Evolutionary conservation across 805 yeast species (phyloP).

Genomic region (Saturnispora kantuleensis): DNA sequence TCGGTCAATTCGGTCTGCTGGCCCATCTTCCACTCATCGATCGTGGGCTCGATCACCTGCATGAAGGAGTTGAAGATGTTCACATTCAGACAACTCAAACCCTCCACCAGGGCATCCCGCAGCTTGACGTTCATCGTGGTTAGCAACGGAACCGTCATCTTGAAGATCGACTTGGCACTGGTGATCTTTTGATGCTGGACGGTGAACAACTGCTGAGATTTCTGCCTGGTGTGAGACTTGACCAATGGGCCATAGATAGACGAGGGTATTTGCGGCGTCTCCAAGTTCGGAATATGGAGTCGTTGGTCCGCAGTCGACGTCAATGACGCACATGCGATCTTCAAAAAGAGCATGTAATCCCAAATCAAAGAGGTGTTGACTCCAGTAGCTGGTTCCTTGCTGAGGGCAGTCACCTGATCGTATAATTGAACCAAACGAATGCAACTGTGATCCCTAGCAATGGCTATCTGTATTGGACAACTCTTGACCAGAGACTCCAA

Average conservation of each 20-base stretch:
- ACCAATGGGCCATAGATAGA: conserved; percentile 33
- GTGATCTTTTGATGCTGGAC: conserved; percentile 87
- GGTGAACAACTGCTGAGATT: conserved; percentile 67
- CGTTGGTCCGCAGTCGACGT: conserved; percentile 86
- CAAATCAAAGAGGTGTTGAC: conserved; percentile 23
- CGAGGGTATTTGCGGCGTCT: conserved; percentile 11
- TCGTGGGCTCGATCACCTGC: conserved; percentile 58
- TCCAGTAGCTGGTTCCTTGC: conserved; percentile 29
- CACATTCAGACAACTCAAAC: conserved; percentile 80
- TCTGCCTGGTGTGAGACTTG: conserved; percentile 61
- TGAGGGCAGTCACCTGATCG: conserved; percentile 50
- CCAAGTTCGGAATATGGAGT: conserved; percentile 36
- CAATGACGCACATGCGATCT: conserved; percentile 84
- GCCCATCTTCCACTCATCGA: conserved; percentile 48
- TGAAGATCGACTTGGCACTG: conserved; percentile 82
- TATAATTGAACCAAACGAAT: conserved; percentile 79
- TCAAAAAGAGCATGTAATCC: conserved; percentile 57
- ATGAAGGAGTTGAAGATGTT: conserved; percentile 78
- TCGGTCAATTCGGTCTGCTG: conserved; percentile 6
- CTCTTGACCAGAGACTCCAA: conserved; percentile 61
- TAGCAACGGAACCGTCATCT: conserved; percentile 75
- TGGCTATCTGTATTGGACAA: conserved; percentile 89
- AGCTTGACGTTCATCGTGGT: conserved; percentile 60
- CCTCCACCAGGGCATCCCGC: conserved; percentile 80
- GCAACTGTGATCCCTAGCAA: conserved; percentile 86